These are phyloP conservation scores for Ustilago cynodontis DNA, from an alignment of 1,284 basidiomycete genomes.

Conservation along the genomic window DNA sequence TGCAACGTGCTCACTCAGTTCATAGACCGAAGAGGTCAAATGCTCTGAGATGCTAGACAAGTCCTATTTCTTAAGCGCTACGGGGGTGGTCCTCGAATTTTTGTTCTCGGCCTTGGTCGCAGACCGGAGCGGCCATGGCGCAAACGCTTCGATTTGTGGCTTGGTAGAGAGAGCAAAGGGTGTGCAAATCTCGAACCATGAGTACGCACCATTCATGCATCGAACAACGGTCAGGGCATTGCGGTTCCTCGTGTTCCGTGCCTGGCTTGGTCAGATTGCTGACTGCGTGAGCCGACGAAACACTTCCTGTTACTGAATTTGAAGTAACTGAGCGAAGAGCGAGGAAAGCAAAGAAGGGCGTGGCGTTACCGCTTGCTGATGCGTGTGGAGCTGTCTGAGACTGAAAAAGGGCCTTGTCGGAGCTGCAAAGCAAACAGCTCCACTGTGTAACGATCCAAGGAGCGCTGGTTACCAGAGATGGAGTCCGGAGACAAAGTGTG, in stretches of 20 bases:
- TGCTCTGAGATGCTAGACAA: too few species aligned
- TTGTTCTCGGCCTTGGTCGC: too few species aligned
- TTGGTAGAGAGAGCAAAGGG: too few species aligned
- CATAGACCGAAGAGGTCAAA: background rate
- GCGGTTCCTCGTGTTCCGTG: constrained; percentile 5
- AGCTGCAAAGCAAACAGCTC: background rate
- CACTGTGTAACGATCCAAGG: background rate
- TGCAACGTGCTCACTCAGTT: background rate
- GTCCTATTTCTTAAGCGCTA: background rate
- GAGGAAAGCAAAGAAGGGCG: background rate
- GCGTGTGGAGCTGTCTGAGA: constrained; percentile 7
- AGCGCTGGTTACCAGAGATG: background rate
- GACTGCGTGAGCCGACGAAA: constrained; percentile 7
- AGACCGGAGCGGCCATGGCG: background rate
- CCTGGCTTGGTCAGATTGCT: background rate
- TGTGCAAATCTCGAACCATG: background rate
- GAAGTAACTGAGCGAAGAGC: background rate
- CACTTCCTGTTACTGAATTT: constrained; percentile 1
- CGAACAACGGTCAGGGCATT: background rate
- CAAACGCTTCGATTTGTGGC: background rate
- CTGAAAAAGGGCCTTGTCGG: background rate
- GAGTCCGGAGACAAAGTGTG: background rate
- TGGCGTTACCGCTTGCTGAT: background rate
- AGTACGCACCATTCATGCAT: background rate
- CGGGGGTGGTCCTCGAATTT: background rate